A percentile compares a stretch with the other conserved stretches of the same genome.
Conservation (phyloP, 306 rosid species). For the Sindora glabra region DNA sequence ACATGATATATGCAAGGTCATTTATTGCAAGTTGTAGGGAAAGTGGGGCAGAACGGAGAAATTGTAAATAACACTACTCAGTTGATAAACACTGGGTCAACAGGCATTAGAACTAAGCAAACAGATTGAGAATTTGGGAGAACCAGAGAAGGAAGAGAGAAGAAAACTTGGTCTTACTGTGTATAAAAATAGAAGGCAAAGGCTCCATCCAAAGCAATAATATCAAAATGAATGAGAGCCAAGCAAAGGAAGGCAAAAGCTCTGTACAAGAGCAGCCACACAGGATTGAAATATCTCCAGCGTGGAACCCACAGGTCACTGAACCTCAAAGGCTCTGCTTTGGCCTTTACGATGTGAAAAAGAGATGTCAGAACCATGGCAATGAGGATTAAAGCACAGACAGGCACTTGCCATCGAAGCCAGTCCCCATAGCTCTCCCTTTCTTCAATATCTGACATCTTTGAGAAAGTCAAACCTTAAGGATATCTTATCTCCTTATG, state of each 20-base stretch:
- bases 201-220: constrained; percentile 9
- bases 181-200: constrained; percentile 30
- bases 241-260: constrained; percentile 25
- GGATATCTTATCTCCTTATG: neutral
- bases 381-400: constrained; percentile 20
- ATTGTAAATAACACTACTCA: too few species aligned
- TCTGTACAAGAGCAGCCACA: constrained; percentile 25
- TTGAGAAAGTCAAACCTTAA: neutral
- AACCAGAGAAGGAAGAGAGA: neutral
- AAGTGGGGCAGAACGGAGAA: too few species aligned
- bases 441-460: constrained; percentile 11
- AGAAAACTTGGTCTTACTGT: constrained; percentile 17
- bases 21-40: too few species aligned
- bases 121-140: neutral
- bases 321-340: constrained; percentile 17
- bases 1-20: too few species aligned
- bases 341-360: constrained; percentile 9
- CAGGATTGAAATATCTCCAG: constrained; percentile 28
- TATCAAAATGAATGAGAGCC: constrained; percentile 15
- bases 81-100: too few species aligned
- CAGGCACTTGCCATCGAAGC: constrained; percentile 24
- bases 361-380: neutral
- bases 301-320: constrained; percentile 24
- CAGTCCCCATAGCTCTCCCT: constrained; percentile 9
- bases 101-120: too few species aligned